phyloP scores from a whole-genome alignment of 1,284 basidiomycete species.

The Microbotryomycetes sp. region DNA sequence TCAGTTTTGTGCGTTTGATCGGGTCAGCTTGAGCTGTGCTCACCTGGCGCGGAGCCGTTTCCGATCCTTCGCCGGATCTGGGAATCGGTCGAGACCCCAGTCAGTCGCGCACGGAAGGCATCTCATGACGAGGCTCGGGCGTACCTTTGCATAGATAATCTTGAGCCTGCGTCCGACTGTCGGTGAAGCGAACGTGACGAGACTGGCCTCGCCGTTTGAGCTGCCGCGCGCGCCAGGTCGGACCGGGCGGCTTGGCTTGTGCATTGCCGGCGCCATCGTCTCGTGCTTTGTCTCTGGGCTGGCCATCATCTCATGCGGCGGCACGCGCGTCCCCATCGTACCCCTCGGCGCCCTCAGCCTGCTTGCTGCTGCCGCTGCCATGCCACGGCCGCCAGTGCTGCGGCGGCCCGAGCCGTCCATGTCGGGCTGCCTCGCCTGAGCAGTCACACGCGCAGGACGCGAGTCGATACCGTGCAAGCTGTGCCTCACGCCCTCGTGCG shows the following conservation, averaged over 20 bases:
- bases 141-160: not conserved
- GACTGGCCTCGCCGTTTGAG: not conserved
- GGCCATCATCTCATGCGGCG: not conserved
- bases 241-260: not conserved
- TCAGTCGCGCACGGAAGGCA: not conserved
- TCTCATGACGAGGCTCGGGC: not conserved
- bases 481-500: too few relatives aligned
- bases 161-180: not conserved
- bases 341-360: too few relatives aligned
- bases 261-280: not conserved
- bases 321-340: not conserved
- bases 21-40: not conserved
- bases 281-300: not conserved
- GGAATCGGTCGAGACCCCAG: not conserved
- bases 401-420: too few relatives aligned
- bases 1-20: not conserved
- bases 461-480: too few relatives aligned
- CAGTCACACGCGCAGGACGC: too few relatives aligned
- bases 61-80: constrained; percentile 24
- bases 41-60: constrained; percentile 18
- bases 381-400: too few relatives aligned
- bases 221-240: not conserved
- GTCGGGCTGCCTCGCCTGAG: too few relatives aligned
- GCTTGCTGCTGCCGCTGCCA: too few relatives aligned
- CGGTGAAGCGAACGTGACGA: not conserved